Evolutionary conservation across 345 rosid genomes (phyloP).

Genomic region (Syzygium jambos): DNA sequence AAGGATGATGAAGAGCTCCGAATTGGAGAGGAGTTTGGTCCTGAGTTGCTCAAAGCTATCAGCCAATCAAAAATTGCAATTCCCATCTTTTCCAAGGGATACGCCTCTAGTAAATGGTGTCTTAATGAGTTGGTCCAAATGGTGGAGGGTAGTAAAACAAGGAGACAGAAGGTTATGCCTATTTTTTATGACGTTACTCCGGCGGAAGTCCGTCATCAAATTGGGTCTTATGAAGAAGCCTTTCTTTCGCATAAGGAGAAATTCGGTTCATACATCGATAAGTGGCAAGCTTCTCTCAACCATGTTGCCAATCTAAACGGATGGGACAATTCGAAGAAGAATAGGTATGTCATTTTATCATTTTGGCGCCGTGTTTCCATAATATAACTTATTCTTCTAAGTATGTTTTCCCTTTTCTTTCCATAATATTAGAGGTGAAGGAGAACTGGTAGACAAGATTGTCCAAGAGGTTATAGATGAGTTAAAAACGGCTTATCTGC

Average conservation of each 20-base stretch:
- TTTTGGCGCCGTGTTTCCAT: accelerated
- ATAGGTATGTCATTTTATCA: neutral
- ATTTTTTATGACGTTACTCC: neutral
- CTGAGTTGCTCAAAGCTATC: too few relatives aligned
- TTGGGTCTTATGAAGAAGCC: neutral
- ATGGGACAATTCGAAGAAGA: neutral
- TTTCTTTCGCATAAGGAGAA: neutral
- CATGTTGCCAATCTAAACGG: neutral
- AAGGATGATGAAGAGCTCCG: too few relatives aligned
- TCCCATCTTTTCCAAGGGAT: too few relatives aligned
- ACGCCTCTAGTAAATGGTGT: too few relatives aligned
- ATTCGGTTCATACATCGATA: too few relatives aligned
- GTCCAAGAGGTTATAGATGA: neutral
- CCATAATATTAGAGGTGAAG: neutral
- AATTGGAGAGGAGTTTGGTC: too few relatives aligned
- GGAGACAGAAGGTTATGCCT: neutral
- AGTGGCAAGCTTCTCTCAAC: too few relatives aligned
- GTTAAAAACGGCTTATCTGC: neutral
- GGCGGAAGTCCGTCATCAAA: neutral
- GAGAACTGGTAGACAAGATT: neutral
- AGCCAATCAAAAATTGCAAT: too few relatives aligned
- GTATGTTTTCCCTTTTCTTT: neutral
- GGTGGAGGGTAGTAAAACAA: neutral
- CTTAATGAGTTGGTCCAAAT: neutral
- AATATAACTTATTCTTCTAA: neutral